Conservation (phyloP, 208 protist genomes). For the Trypanosoma mega region DNA sequence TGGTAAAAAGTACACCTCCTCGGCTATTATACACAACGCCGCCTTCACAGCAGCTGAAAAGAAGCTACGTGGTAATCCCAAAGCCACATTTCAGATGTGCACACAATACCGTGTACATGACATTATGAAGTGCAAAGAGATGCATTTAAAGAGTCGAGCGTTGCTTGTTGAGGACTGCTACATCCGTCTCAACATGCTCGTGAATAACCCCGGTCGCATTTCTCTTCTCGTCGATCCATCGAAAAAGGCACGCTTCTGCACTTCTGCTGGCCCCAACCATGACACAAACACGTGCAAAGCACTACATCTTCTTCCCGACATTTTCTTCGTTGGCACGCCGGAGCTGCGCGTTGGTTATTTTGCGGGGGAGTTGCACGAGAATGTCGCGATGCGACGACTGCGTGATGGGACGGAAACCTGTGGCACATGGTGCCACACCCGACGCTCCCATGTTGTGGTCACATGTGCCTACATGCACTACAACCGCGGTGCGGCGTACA, state of each 20-base stretch:
- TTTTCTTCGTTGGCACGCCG: conserved; percentile 65
- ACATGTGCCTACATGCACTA: conserved; percentile 78
- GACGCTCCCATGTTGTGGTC: conserved; percentile 63
- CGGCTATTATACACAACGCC: conserved; percentile 59
- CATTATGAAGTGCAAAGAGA: conserved; percentile 50
- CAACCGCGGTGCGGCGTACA: conserved; percentile 47
- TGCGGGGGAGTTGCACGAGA: conserved; percentile 62
- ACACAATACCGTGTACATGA: conserved; percentile 38
- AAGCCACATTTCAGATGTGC: conserved; percentile 54
- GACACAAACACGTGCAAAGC: conserved; percentile 37
- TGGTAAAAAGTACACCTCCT: conserved; percentile 44
- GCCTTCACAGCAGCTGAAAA: conserved; percentile 40
- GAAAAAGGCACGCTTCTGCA: conserved; percentile 46
- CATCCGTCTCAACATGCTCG: conserved; percentile 75
- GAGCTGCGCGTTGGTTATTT: conserved; percentile 71
- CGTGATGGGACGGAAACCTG: conserved; percentile 46
- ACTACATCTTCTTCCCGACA: conserved; percentile 62
- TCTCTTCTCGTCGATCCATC: conserved; percentile 54
- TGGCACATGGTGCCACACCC: conserved; percentile 62
- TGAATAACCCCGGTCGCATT: conserved; percentile 48
- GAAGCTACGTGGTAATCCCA: conserved; percentile 48
- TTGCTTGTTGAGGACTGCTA: conserved; percentile 63
- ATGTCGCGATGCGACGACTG: conserved; percentile 51
- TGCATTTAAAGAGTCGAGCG: conserved; percentile 68
- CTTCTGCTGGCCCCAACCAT: conserved; percentile 24